Conservation (phyloP, 805 yeast species). For the Komagataella ulmi region DNA sequence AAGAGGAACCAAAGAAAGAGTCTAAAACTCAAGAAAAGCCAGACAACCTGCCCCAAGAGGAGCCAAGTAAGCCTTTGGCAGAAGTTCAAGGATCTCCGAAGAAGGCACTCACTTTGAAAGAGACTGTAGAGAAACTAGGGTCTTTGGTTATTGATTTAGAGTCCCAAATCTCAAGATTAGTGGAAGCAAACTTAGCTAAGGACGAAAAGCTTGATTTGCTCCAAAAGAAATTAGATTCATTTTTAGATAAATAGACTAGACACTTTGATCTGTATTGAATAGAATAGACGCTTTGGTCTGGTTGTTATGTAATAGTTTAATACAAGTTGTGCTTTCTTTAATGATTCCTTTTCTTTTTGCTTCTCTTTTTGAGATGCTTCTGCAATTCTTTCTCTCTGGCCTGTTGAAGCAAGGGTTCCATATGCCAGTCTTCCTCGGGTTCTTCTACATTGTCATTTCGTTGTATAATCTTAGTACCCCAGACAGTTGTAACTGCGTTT, state of each 20-base stretch:
- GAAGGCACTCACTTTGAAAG: conserved; percentile 43
- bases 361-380: conserved; percentile 18
- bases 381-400: conserved; percentile 33
- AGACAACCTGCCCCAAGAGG: conserved; percentile 1
- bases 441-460: conserved; percentile 26
- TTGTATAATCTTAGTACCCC: conserved; percentile 59
- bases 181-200: conserved; percentile 43
- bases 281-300: neutral
- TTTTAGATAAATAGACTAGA: conserved; percentile 26
- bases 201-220: conserved; percentile 45
- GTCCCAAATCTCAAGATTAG: conserved; percentile 34
- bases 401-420: conserved; percentile 34
- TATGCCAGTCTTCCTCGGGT: conserved; percentile 26
- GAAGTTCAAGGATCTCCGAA: conserved; percentile 7
- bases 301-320: neutral
- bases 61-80: conserved; percentile 5
- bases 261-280: neutral
- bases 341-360: conserved; percentile 30
- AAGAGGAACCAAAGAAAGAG: neutral
- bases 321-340: neutral
- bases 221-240: conserved; percentile 47
- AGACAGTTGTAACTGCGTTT: conserved; percentile 37
- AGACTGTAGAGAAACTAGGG: conserved; percentile 57
- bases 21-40: neutral
- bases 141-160: conserved; percentile 45